Evolutionary conservation across 345 rosid species (phyloP).

Genomic region (Euphorbia tirucalli): DNA sequence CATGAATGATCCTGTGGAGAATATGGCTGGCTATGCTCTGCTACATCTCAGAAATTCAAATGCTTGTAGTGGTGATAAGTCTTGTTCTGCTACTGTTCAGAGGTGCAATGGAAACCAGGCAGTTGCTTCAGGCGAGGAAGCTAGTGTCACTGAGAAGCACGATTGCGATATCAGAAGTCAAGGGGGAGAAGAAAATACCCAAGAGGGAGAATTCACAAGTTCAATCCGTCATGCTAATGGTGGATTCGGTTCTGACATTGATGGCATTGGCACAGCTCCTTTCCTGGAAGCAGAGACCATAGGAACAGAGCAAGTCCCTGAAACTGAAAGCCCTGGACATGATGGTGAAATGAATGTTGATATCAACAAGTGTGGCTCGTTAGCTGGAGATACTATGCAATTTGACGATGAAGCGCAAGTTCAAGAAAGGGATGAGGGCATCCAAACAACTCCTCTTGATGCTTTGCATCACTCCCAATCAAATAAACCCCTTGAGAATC

Average conservation of each 20-base stretch:
- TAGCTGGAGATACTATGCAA: slow-evolving; percentile 79
- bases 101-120: slow-evolving; percentile 36
- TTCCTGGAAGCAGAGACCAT: slow-evolving; percentile 52
- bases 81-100: slow-evolving; percentile 48
- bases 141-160: slow-evolving; percentile 81
- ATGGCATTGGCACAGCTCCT: slow-evolving; percentile 56
- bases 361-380: slow-evolving; percentile 33
- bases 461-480: slow-evolving; percentile 24
- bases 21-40: slow-evolving; percentile 18
- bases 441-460: slow-evolving; percentile 24
- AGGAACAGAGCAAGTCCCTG: slow-evolving; percentile 75
- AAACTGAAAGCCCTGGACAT: slow-evolving; percentile 66
- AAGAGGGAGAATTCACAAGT: slow-evolving; percentile 68
- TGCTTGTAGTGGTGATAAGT: slow-evolving; percentile 32
- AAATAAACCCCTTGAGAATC: slow-evolving; percentile 36
- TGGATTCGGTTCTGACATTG: slow-evolving; percentile 84
- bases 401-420: slow-evolving; percentile 63
- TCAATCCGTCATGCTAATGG: slow-evolving; percentile 43
- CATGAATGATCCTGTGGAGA: slow-evolving; percentile 37
- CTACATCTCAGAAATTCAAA: slow-evolving; percentile 34
- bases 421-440: slow-evolving; percentile 41
- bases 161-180: slow-evolving; percentile 74
- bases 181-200: slow-evolving; percentile 67
- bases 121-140: slow-evolving; percentile 57
- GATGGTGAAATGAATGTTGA: slow-evolving; percentile 38